Percentiles rank a stretch among this genome's conserved stretches.
These are phyloP conservation scores for Rutstroemia sp. DNA, from an alignment of 2,329 filamentous ascomycete species.

Conservation along the genomic window DNA sequence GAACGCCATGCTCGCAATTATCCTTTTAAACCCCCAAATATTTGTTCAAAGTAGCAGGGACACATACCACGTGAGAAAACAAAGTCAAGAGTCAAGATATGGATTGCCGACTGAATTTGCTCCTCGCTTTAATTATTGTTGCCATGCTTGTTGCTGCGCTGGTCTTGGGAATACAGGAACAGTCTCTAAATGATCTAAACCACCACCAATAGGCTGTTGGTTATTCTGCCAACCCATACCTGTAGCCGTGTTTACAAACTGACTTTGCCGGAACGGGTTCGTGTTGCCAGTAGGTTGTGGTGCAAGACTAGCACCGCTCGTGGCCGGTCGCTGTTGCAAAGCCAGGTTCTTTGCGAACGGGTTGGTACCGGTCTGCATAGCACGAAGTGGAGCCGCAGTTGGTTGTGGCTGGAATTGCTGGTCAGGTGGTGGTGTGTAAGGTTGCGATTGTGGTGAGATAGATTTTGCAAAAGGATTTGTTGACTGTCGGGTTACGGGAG, in stretches of 20 bases:
- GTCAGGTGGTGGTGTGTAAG: conserved; percentile 29
- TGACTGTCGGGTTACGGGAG: conserved; percentile 51
- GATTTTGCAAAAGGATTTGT: conserved; percentile 85
- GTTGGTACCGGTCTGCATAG: conserved; percentile 62
- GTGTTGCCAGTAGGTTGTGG: conserved; percentile 81
- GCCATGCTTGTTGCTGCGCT: conserved; percentile 54
- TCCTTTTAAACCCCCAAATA: conserved; percentile 11
- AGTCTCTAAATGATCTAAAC: conserved; percentile 70
- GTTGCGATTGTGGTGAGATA: conserved; percentile 30
- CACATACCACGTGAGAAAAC: background rate
- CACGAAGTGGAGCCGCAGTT: conserved; percentile 38
- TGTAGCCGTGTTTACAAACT: conserved; percentile 82
- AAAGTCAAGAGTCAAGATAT: background rate
- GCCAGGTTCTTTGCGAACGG: conserved; percentile 53
- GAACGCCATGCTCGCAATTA: conserved; percentile 28
- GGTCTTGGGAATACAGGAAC: conserved; percentile 82
- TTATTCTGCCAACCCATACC: conserved; percentile 83
- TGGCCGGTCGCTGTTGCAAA: conserved; percentile 23
- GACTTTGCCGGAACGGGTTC: conserved; percentile 89
- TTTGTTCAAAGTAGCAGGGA: conserved; percentile 1
- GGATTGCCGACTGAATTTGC: background rate
- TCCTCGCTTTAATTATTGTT: conserved; percentile 27
- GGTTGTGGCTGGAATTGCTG: conserved; percentile 32
- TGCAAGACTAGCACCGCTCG: conserved; percentile 39
- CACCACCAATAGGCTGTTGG: conserved; percentile 72